phyloP scores from a whole-genome alignment of 805 yeast species.

The Candida hungchunana region DNA sequence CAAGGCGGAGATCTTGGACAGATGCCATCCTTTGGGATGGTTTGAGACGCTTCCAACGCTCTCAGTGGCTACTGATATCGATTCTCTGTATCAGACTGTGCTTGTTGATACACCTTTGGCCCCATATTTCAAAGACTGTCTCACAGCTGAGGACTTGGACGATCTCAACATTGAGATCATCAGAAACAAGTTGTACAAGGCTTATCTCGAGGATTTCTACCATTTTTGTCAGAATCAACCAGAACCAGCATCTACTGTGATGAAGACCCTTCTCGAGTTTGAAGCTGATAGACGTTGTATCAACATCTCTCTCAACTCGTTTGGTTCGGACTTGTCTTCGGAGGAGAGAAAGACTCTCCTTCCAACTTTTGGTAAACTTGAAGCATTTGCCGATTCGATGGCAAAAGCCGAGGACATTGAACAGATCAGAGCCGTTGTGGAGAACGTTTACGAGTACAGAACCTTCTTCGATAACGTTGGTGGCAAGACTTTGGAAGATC shows the following conservation, averaged over 20 bases:
- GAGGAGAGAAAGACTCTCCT: constrained; percentile 68
- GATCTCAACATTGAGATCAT: constrained; percentile 94
- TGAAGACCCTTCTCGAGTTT: constrained; percentile 73
- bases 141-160: constrained; percentile 82
- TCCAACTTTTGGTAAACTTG: constrained; percentile 80
- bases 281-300: constrained; percentile 96
- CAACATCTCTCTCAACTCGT: constrained; percentile 86
- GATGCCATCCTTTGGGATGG: constrained; percentile 98
- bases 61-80: constrained; percentile 91
- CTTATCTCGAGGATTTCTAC: constrained; percentile 85
- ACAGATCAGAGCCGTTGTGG: constrained; percentile 63
- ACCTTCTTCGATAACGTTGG: constrained; percentile 45
- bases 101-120: constrained; percentile 96
- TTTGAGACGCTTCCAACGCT: constrained; percentile 95
- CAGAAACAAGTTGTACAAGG: constrained; percentile 86
- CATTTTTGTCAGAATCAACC: constrained; percentile 58
- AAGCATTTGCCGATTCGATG: constrained; percentile 55
- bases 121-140: constrained; percentile 88
- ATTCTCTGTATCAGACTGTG: constrained; percentile 87
- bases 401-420: constrained; percentile 83
- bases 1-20: constrained; percentile 75
- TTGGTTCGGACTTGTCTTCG: constrained; percentile 72
- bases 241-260: constrained; percentile 77
- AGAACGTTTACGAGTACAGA: constrained; percentile 61
- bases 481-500: constrained; percentile 79